Evolutionary conservation across 345 rosid genomes (phyloP), one percentile per base, ranked within the genome.

Genomic region (Ceriops decandra): DNA sequence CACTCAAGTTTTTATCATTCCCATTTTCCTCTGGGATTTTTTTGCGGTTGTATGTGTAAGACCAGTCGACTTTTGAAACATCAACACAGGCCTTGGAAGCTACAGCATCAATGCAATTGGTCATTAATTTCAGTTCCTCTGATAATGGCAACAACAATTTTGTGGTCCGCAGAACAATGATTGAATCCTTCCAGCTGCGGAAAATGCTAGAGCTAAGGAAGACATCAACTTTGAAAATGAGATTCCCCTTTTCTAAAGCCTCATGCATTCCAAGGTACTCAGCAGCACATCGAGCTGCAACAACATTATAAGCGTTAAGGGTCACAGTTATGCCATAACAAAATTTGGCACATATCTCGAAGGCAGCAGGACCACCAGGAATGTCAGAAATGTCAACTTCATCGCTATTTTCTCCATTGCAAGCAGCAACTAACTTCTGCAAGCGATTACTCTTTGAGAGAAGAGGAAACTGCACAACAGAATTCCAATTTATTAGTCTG

Each of bases 131-230:
- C 81, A 92, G 74, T 68, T 88, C 98, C 76, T 86, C 93, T 0
- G 92, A 75, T n/a, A 84, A 62, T 1, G 92, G 88, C 61, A 78
- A 73, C 63, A 85, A 67, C 2, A 87, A 66, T 74, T 78, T 82
- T 1, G 93, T 82, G 7, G 87, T 83, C 69, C 88, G 93, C 67
- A 92, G 89, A 72, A 82, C 86, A 56, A 86, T 86, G 80, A 92
- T 85, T 4, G 96, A 89, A 80, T 92, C 98, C 76, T 92, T 92
- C 98, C 98, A 92, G 80, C 98, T 82, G 57, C 80, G 86, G 38
- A 85, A 92, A 54, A 89, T 79, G 81, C 93, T 85, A 2, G 93
- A 79, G 80, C 68, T 86, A 36, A 89, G 88, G 68, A 92, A 92
- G 67, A 92, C 89, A 53, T 92, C 96, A 15, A 92, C 80, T 78